These are phyloP conservation scores for Ophiocordyceps unilateralis DNA, from an alignment of 2,329 filamentous ascomycete genomes.

Conservation along the genomic window DNA sequence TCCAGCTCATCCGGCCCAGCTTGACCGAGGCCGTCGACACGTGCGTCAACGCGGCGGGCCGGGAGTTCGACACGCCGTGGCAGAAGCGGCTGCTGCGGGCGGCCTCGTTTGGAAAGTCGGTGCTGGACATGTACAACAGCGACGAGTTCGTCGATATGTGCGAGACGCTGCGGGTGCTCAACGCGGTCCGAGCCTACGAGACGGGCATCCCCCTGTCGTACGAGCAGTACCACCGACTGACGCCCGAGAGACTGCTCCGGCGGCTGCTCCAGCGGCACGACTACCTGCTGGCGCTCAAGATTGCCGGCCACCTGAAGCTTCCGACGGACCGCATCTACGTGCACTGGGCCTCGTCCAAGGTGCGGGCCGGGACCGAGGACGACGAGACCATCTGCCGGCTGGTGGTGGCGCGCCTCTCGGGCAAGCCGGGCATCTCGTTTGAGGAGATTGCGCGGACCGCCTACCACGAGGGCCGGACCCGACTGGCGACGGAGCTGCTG, in stretches of 20 bases:
- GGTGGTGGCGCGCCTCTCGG: slow-evolving; percentile 72
- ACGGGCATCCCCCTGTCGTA: slow-evolving; percentile 81
- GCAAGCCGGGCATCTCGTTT: slow-evolving; percentile 86
- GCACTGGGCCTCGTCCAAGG: slow-evolving; percentile 92
- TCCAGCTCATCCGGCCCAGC: slow-evolving; percentile 77
- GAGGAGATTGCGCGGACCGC: slow-evolving; percentile 85
- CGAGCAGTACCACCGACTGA: slow-evolving; percentile 83
- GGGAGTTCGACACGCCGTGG: slow-evolving; percentile 81
- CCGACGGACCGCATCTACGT: slow-evolving; percentile 85
- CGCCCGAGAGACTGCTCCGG: slow-evolving; percentile 72
- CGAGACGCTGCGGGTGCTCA: slow-evolving; percentile 79
- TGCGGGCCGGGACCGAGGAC: slow-evolving; percentile 66
- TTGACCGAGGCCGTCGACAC: slow-evolving; percentile 86
- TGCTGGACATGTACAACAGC: slow-evolving; percentile 91
- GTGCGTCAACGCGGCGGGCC: slow-evolving; percentile 82
- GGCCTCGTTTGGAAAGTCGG: slow-evolving; percentile 93
- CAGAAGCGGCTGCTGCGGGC: slow-evolving; percentile 94
- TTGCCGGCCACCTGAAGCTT: slow-evolving; percentile 74
- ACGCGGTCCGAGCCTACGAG: slow-evolving; percentile 81
- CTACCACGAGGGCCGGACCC: slow-evolving; percentile 78
- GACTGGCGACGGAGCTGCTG: slow-evolving; percentile 77
- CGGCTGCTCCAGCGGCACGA: slow-evolving; percentile 78
- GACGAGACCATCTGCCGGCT: slow-evolving; percentile 76
- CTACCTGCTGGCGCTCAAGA: slow-evolving; percentile 74
- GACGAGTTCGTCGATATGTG: slow-evolving; percentile 99